These are phyloP conservation scores for Erythrobasidium yunnanense DNA, from an alignment of 768 basidiomycete species.

Conservation along the genomic window DNA sequence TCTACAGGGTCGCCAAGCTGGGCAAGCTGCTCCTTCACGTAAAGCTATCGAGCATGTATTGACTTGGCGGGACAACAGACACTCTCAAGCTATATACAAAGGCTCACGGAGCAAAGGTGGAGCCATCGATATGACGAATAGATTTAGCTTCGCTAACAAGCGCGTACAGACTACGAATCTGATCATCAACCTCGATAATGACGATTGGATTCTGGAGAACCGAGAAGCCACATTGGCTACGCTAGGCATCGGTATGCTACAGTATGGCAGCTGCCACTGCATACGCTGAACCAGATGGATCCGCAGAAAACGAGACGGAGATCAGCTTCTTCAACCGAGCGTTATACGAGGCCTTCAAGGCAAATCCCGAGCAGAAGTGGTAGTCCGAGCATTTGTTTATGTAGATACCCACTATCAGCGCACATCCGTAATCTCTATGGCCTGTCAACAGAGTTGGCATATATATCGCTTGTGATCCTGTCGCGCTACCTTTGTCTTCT, in stretches of 20 bases:
- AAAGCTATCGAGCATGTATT: background rate
- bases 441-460: too few relatives aligned
- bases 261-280: background rate
- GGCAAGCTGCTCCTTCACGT: slow-evolving; percentile 46
- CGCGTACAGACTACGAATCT: slow-evolving; percentile 72
- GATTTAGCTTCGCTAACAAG: background rate
- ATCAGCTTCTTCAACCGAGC: slow-evolving; percentile 76
- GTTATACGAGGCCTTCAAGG: slow-evolving; percentile 68
- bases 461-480: too few relatives aligned
- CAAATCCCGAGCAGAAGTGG: slow-evolving; percentile 55
- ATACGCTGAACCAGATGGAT: background rate
- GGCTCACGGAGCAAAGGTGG: slow-evolving; percentile 93
- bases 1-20: slow-evolving; percentile 61
- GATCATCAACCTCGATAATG: slow-evolving; percentile 93
- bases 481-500: too few relatives aligned
- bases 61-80: slow-evolving; percentile 48
- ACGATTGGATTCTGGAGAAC: slow-evolving; percentile 71
- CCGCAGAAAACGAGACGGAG: slow-evolving; percentile 86
- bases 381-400: too few relatives aligned
- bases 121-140: slow-evolving; percentile 28
- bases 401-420: too few relatives aligned
- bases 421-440: too few relatives aligned
- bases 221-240: slow-evolving; percentile 56
- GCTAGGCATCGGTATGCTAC: slow-evolving; percentile 60
- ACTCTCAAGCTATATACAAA: slow-evolving; percentile 87